Base-by-base conservation (phyloP, 2,329 filamentous ascomycete genomes). In the Alternaria arborescens region DNA sequence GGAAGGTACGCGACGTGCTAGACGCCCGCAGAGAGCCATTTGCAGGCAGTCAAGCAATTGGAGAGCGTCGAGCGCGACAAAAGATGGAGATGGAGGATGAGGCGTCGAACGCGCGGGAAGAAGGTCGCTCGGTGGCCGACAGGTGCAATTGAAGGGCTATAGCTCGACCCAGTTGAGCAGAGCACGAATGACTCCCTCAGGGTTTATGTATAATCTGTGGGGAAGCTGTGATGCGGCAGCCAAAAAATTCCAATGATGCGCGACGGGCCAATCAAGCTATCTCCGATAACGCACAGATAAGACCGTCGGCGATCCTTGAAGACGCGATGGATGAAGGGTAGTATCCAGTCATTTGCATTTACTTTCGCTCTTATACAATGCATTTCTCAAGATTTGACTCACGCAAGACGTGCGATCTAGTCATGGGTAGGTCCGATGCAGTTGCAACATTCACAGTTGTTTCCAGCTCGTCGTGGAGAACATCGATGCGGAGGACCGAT, bases 21-120 rank as follows among this genome's bases (percentile, higher is more conserved):
- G 75, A 70, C 77, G 78, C 66, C 76, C 76, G 70, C 76, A 79
- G 70, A 79, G 73, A 75, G 77, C 77, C 77, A 80, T 80, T 63
- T 58, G 71, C 70, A 71, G 71, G 68, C 68, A 68, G 68, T 73
- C 68, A 69, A 69, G 71, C 67, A 71, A 66, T 65, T 59, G 66
- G 51, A 62, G 61, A 74, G 74, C 73, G 71, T 68, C 57, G 64
- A 75, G 75, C 75, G 77, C 70, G 66, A 68, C 58, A 69, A 47
- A 61, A 65, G 58, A 59, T 55, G 55, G 44, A 42, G 48, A 41
- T 43, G 61, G 41, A 62, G 56, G 55, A 40, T 55, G 46, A 56
- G 62, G 64, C 62, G 65, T 64, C 62, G 62, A 64, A 62, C 61
- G 65, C 65, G 68, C 62, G 61, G 40, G 41, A 52, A 56, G 44